Percentiles rank a stretch among this genome's conserved stretches.
These are phyloP conservation scores for Kodamaea alishanica DNA, from an alignment of 1,139 yeast species.

Conservation along the genomic window DNA sequence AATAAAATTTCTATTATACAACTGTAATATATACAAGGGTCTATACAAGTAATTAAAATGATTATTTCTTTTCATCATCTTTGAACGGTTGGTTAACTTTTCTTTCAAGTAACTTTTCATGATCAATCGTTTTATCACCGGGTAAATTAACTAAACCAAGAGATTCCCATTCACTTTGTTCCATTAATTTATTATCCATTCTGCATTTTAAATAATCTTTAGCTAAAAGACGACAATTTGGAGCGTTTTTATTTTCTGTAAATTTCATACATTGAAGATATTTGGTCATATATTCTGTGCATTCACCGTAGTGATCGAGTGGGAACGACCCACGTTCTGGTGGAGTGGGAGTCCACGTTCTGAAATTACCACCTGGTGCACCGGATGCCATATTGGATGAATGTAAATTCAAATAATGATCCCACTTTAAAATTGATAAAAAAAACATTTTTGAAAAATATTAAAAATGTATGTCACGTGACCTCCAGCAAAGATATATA, in stretches of 20 bases:
- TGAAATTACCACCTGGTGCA: conserved; percentile 38
- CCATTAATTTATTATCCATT: conserved; percentile 90
- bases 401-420: not conserved
- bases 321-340: conserved; percentile 98
- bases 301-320: conserved; percentile 86
- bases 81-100: conserved; percentile 7
- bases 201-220: conserved; percentile 79
- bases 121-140: conserved; percentile 41
- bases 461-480: not conserved
- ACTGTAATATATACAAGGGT: not conserved
- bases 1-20: not conserved
- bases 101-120: conserved; percentile 8
- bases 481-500: not conserved
- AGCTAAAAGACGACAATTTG: conserved; percentile 82
- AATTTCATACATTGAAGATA: conserved; percentile 77
- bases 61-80: not conserved
- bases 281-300: conserved; percentile 67
- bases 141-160: conserved; percentile 68
- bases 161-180: conserved; percentile 73
- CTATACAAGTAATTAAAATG: too few species aligned
- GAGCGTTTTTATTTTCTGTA: conserved; percentile 80
- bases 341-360: conserved; percentile 77
- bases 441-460: not conserved
- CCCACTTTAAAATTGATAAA: not conserved
- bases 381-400: conserved; percentile 16